These are phyloP conservation scores for Penicillium sp. DNA, from an alignment of 2,329 filamentous ascomycete species.

Conservation along the genomic window DNA sequence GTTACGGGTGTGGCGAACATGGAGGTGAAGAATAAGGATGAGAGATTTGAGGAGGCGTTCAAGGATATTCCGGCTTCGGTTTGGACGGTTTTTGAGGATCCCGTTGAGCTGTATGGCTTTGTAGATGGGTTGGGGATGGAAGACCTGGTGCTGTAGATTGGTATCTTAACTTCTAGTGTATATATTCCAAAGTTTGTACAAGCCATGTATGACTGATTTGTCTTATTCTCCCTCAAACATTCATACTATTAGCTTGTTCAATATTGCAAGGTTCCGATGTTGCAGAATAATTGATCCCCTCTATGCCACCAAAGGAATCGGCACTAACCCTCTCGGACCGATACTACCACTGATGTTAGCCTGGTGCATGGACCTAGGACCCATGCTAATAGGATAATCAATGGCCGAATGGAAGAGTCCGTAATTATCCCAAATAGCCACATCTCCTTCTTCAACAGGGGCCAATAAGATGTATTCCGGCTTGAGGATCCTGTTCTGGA, in stretches of 20 bases:
- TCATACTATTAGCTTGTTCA: too few species aligned
- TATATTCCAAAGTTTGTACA: neutral
- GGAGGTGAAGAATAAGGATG: slow-evolving; percentile 69
- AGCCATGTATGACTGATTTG: too few species aligned
- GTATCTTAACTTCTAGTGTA: neutral
- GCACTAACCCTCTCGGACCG: slow-evolving; percentile 28
- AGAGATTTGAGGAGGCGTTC: slow-evolving; percentile 83
- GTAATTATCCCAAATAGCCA: slow-evolving; percentile 49
- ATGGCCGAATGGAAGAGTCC: slow-evolving; percentile 46
- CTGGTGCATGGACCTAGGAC: slow-evolving; percentile 49
- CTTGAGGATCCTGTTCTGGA: neutral
- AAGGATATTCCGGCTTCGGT: slow-evolving; percentile 65
- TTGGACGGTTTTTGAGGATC: slow-evolving; percentile 83
- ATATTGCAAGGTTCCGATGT: too few species aligned
- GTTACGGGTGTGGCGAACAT: slow-evolving; percentile 75
- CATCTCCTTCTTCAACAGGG: slow-evolving; percentile 46
- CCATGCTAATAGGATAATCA: slow-evolving; percentile 43
- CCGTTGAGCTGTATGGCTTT: slow-evolving; percentile 58
- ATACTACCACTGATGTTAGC: slow-evolving; percentile 44
- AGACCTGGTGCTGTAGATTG: slow-evolving; percentile 10
- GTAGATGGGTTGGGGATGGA: slow-evolving; percentile 31
- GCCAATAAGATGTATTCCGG: slow-evolving; percentile 45
- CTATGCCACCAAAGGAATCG: neutral
- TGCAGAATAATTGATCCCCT: too few species aligned
- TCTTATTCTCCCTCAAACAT: too few species aligned